Conservation (phyloP, 129 eudicot genomes). For the Solidago caesia region DNA sequence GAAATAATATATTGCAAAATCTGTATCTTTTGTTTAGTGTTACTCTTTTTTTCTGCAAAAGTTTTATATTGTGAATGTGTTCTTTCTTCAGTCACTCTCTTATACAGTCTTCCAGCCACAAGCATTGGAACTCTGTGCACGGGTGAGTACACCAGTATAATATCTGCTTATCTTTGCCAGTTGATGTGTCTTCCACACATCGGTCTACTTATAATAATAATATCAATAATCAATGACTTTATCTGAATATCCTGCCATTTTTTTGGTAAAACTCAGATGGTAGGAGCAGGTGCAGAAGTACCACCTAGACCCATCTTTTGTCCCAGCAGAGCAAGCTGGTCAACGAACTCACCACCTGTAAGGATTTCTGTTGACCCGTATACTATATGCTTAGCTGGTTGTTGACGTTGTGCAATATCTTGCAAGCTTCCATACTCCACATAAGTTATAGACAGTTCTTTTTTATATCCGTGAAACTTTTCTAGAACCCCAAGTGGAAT, state of each 20-base stretch:
- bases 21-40: background rate
- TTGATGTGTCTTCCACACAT: too few species aligned
- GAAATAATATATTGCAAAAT: background rate
- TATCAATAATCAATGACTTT: background rate
- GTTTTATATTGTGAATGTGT: constrained; percentile 1
- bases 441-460: constrained; percentile 28
- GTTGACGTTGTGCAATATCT: constrained; percentile 71
- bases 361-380: constrained; percentile 94
- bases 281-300: constrained; percentile 34
- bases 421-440: constrained; percentile 91
- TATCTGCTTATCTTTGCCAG: background rate
- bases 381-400: constrained; percentile 69
- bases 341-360: constrained; percentile 85
- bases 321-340: constrained; percentile 85
- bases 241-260: constrained; percentile 5
- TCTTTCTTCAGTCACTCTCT: constrained; percentile 67
- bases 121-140: constrained; percentile 92
- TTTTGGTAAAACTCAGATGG: constrained; percentile 21
- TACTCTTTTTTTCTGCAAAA: constrained; percentile 3
- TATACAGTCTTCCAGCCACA: constrained; percentile 78
- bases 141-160: constrained; percentile 55
- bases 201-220: background rate
- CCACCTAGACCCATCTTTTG: constrained; percentile 82
- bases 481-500: constrained; percentile 90
- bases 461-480: constrained; percentile 9